phyloP scores from a whole-genome alignment of 1,284 basidiomycete genomes.

The Ustilago crameri region DNA sequence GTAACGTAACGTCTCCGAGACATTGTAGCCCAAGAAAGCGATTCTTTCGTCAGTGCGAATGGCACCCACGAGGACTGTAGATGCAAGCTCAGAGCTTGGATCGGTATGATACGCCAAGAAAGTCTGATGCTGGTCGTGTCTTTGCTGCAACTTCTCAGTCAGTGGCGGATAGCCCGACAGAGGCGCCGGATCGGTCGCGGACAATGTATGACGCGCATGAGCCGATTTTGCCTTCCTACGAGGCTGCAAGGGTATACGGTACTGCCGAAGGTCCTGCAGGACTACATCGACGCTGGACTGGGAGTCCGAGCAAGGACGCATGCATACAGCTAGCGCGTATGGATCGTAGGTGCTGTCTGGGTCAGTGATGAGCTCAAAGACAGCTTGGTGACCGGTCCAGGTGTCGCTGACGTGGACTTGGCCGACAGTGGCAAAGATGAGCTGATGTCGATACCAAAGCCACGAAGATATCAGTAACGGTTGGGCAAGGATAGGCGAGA shows the following conservation, averaged over 20 bases:
- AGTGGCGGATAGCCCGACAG: slow-evolving; percentile 35
- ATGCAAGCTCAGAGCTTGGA: slow-evolving; percentile 1
- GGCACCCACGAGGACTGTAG: slow-evolving; percentile 17
- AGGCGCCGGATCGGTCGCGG: slow-evolving; percentile 9
- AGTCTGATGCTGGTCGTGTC: slow-evolving; percentile 27
- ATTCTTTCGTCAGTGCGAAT: slow-evolving; percentile 27
- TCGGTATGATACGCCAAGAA: slow-evolving; percentile 25
- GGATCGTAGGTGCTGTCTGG: slow-evolving; percentile 18
- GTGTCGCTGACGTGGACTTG: slow-evolving; percentile 12
- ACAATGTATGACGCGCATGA: neutral
- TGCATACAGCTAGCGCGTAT: slow-evolving; percentile 19
- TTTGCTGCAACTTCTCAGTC: slow-evolving; percentile 28
- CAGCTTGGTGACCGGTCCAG: neutral
- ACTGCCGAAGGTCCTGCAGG: slow-evolving; percentile 35
- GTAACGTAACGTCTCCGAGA: slow-evolving; percentile 26
- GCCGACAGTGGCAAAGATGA: slow-evolving; percentile 32
- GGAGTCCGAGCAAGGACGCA: slow-evolving; percentile 3
- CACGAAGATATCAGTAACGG: slow-evolving; percentile 23
- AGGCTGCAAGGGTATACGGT: slow-evolving; percentile 5
- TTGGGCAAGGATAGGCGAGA: slow-evolving; percentile 4
- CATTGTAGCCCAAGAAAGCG: slow-evolving; percentile 39
- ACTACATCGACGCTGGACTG: slow-evolving; percentile 2
- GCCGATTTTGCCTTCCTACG: neutral
- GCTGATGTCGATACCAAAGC: slow-evolving; percentile 23
- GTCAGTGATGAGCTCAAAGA: slow-evolving; percentile 2